Evolutionary conservation across 768 basidiomycete genomes (phyloP).

Genomic region (Hericium coralloides): DNA sequence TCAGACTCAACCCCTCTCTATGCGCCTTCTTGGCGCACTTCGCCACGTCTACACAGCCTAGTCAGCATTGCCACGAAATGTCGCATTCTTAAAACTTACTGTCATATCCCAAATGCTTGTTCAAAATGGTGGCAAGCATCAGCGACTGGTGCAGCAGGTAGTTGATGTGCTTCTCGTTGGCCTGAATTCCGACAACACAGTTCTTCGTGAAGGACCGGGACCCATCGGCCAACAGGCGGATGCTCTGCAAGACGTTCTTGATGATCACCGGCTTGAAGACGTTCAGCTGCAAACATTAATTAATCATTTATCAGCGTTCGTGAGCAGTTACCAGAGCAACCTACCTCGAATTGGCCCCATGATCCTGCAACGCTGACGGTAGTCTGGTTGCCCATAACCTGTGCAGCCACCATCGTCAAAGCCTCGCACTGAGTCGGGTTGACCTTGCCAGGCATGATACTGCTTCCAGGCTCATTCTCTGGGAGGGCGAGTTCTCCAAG

Average conservation of each 20-base stretch:
- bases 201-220: constrained; percentile 94
- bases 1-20: constrained; percentile 93
- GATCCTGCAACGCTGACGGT: constrained; percentile 87
- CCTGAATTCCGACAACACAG: constrained; percentile 92
- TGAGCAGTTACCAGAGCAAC: constrained; percentile 12
- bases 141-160: constrained; percentile 87
- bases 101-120: constrained; percentile 94
- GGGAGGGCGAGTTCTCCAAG: constrained; percentile 91
- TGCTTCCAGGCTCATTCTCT: constrained; percentile 98
- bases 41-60: constrained; percentile 70
- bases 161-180: constrained; percentile 91
- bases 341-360: constrained; percentile 93
- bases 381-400: constrained; percentile 97
- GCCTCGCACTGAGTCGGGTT: constrained; percentile 99
- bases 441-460: constrained; percentile 99
- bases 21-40: constrained; percentile 99
- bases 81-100: constrained; percentile 43
- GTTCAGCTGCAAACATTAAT: constrained; percentile 56
- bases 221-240: constrained; percentile 88
- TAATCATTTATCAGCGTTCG: background rate
- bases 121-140: constrained; percentile 97
- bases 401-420: constrained; percentile 96
- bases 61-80: constrained; percentile 1
- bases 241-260: constrained; percentile 95
- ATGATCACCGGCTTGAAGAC: constrained; percentile 99